phyloP scores from a whole-genome alignment of 805 yeast species.

The Phaffomyces antillensis region DNA sequence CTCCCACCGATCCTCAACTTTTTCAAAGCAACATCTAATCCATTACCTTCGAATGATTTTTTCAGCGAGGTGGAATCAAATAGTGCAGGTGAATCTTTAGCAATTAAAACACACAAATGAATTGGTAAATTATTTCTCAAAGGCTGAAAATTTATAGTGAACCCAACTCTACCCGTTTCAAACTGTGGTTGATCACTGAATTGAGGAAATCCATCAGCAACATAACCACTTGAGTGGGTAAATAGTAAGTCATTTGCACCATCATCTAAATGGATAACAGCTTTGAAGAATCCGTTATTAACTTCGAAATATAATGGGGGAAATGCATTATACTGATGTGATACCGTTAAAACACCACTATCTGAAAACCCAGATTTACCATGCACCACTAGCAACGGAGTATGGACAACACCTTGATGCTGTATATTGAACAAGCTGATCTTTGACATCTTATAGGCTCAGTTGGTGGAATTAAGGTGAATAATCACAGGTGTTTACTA shows the following conservation, averaged over 20 bases:
- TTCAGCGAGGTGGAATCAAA: conserved; percentile 64
- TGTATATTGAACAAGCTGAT: conserved; percentile 27
- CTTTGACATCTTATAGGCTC: conserved; percentile 6
- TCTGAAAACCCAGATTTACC: conserved; percentile 31
- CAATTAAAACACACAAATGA: conserved; percentile 74
- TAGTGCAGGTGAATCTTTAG: conserved; percentile 60
- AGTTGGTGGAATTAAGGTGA: not conserved
- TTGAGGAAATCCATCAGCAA: conserved; percentile 27
- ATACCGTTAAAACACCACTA: conserved; percentile 35
- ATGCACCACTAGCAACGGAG: conserved; percentile 44
- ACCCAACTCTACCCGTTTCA: conserved; percentile 7
- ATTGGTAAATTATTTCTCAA: conserved; percentile 61
- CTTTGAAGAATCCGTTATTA: conserved; percentile 65
- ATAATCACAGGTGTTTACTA: not conserved
- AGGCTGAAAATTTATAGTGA: conserved; percentile 45
- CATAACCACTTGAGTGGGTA: conserved; percentile 35
- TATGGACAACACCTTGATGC: conserved; percentile 31
- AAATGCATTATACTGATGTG: conserved; percentile 31
- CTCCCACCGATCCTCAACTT: conserved; percentile 79
- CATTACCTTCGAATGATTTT: conserved; percentile 49
- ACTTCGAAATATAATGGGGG: conserved; percentile 73
- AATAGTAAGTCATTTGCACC: conserved; percentile 58
- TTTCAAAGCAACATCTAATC: conserved; percentile 58
- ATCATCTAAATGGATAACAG: conserved; percentile 59
- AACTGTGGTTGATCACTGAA: conserved; percentile 1